Base-by-base conservation (phyloP, 331 rosid genomes). In the Quercus phellos region DNA sequence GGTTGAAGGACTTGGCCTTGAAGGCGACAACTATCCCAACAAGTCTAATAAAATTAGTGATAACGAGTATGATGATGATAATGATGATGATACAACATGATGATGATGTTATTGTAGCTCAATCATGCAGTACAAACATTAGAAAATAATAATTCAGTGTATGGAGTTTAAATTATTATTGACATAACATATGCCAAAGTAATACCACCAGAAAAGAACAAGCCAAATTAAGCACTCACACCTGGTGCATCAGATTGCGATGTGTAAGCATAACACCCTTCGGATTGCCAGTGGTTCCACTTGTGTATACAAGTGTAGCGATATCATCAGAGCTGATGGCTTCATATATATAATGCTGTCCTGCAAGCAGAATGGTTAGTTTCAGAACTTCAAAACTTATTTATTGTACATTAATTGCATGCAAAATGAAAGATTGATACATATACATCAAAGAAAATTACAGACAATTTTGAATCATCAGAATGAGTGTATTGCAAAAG, bases 211-310 rank as follows among this genome's bases (percentile, higher is more conserved):
- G 13, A 81, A 58, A 72, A 63, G 53, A 69, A 11, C 64, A 59
- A 70, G 58, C 53, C 55, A 66, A 79, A 55, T 70, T 68, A 80
- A 55, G 75, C 67, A 63, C 46, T 73, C 88, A 74, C 80, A 92
- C 99, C 98, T 94, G 99, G 84, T 94, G 99, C 84, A 94, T 78
- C 83, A 94, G 88, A 88, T 94, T 94, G 75, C 55, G 83, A 81
- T 94, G 99, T 13, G 98, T 89, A 70, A 94, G 96, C 96, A 90
- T 88, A 85, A 94, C 99, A 60, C 97, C 99, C 81, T 92, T 94
- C 0, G 99, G 96, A 81, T 92, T 92, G 75, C 98, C 99, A 11
- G 99, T 90, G 75, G 99, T 90, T 80, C 98, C 98, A 78, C 99
- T 94, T 59, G 99, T 92, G 86, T 94, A 94, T 19, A 92, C 77